phyloP scores from a whole-genome alignment of 2,329 filamentous ascomycete species.

The Macrophomina pseudophaseolina region DNA sequence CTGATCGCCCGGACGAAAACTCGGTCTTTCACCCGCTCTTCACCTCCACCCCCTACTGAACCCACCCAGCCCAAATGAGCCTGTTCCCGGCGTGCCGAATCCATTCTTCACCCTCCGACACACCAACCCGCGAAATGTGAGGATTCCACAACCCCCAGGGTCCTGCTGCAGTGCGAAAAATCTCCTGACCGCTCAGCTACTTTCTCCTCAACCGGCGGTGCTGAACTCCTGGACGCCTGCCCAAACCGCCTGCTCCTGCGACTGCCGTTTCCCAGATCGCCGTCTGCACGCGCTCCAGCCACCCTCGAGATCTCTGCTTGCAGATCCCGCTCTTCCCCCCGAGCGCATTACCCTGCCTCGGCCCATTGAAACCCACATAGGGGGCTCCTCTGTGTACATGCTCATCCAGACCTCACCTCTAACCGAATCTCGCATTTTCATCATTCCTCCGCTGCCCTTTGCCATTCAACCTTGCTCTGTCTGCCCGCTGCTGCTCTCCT shows the following conservation, averaged over 20 bases:
- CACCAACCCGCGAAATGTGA: background rate
- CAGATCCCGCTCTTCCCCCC: slow-evolving; percentile 22
- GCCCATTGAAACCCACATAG: background rate
- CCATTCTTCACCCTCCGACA: background rate
- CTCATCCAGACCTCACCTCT: background rate
- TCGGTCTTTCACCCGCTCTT: slow-evolving; percentile 4
- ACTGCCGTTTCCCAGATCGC: background rate
- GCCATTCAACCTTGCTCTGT: background rate
- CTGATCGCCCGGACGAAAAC: slow-evolving; percentile 20
- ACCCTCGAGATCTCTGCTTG: slow-evolving; percentile 15
- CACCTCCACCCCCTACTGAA: background rate
- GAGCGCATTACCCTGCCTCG: background rate
- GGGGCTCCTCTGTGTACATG: background rate
- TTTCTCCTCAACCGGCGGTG: background rate
- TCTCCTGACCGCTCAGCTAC: background rate
- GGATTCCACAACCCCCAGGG: background rate
- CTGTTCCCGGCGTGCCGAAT: background rate
- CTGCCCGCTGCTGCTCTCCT: background rate
- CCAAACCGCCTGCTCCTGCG: background rate
- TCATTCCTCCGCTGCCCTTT: background rate
- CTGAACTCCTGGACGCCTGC: background rate
- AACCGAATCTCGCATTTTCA: background rate
- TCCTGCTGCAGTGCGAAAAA: background rate
- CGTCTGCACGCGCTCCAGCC: background rate
- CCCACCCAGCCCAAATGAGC: background rate